Evolutionary conservation across 371 early-diverging fungal genomes (phyloP), one percentile per base, ranked within the genome.

Genomic region (Capniomyces stellatus): DNA sequence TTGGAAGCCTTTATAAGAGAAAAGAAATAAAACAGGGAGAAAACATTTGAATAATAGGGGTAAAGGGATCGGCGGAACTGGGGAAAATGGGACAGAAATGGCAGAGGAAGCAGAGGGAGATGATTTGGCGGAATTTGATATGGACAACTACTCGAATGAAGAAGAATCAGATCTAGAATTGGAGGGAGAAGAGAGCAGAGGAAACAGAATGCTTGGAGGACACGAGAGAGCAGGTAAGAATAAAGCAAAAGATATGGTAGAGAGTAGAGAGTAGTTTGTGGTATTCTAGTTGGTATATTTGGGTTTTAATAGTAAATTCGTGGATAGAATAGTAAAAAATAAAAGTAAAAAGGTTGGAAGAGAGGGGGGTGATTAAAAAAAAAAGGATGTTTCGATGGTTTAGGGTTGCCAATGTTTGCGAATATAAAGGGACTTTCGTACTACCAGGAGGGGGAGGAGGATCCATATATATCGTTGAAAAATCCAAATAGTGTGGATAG

Each of bases 121-220:
- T 10, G 84, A 81, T 40, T 69, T 86, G 51, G 74, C 77, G 39
- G 77, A 79, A 64, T 86, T 82, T 60, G 77, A 86, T 57, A 66
- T 87, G 62, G 87, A 85, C 30, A 62, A 73, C 54, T 85, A 87
- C 64, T 83, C 82, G 51, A 69, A 64, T 42, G 76, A 75, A 29
- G 51, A 53, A 18, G 82, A 85, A 56, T 66, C 69, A 6, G 81
- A 85, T 52, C 89, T 89, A 19, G 44, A 61, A 19, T 57, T 49
- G 44, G 56, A 44, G n/a, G 46, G 41, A 15, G n/a, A 8, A 8
- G 46, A 44, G 8, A 44, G 21, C 12, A 19, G 8, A 44, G 46
- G n/a, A 4, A 44, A 44, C 46, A 44, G 46, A 23, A 44, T 23
- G n/a, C 46, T n/a, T 27, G n/a, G n/a, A n/a, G n/a, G n/a, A n/a